These are phyloP conservation scores for thale cress (Arabidopsis thaliana) DNA, from an alignment of 345 rosid species.

Conservation along the genomic window DNA sequence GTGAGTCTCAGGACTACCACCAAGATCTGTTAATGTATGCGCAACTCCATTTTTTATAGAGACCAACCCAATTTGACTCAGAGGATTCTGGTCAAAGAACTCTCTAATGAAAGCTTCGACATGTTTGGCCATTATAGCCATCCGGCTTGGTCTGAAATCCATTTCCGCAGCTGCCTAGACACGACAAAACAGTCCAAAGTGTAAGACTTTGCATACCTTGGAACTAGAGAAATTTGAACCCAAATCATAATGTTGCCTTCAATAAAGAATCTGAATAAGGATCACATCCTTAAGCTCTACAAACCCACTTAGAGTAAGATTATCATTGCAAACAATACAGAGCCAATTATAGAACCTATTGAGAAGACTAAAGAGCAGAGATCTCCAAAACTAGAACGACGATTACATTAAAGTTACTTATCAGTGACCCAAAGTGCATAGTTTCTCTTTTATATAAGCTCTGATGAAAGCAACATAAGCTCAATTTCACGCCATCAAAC, in stretches of 20 bases:
- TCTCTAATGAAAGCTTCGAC: slow-evolving; percentile 86
- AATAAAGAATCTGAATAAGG: neutral
- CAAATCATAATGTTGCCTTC: neutral
- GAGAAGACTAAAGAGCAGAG: slow-evolving; percentile 16
- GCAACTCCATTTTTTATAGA: slow-evolving; percentile 85
- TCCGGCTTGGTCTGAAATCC: slow-evolving; percentile 76
- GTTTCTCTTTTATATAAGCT: neutral
- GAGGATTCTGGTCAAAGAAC: slow-evolving; percentile 92
- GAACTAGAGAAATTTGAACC: neutral
- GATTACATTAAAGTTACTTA: neutral
- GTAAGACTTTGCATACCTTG: slow-evolving; percentile 8
- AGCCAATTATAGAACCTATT: neutral
- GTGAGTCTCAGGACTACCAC: slow-evolving; percentile 95
- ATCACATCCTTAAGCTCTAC: slow-evolving; percentile 1
- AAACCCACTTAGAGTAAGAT: slow-evolving; percentile 14
- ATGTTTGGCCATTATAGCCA: slow-evolving; percentile 75
- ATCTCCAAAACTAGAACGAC: slow-evolving; percentile 1
- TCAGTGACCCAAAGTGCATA: neutral
- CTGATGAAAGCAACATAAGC: neutral
- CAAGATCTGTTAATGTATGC: slow-evolving; percentile 79
- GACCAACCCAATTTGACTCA: slow-evolving; percentile 83
- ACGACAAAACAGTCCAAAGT: slow-evolving; percentile 17
- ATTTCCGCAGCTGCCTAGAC: slow-evolving; percentile 83
- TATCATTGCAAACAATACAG: slow-evolving; percentile 15
- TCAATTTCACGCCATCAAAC: neutral